Base-by-base conservation (phyloP, 169 alveolate genomes). In the Eimeria necatrix region DNA sequence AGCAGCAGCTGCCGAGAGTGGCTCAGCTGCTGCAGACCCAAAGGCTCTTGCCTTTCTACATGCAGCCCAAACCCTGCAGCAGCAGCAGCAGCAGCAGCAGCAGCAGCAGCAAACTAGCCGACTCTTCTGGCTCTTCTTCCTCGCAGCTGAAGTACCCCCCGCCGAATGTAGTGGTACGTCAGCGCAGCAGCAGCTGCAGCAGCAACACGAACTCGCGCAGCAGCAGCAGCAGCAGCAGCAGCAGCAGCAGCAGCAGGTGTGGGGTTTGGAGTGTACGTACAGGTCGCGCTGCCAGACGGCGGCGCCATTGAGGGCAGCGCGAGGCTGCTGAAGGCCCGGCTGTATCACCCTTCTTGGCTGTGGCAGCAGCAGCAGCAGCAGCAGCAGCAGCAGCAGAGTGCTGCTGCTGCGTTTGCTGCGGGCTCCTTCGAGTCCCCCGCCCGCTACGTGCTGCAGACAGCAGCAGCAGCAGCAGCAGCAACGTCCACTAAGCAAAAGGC, bases 301-400 rank as follows among this genome's bases (percentile, higher is more conserved):
- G 91, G 84, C 71, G 24, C 84, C n/a, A 91, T 91, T 74, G 87
- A 91, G 52, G 95, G 95, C 70, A 84, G 86, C 91, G 59, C 91
- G 46, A 46, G 91, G 48, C 51, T 32, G 51, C 91, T 74, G 81
- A 64, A 53, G 85, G 61, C 88, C 49, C 48, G 48, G 73, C 53
- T 91, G 16, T 91, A 91, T 26, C 95, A 91, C 22, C 95, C 95
- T 9, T 91, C 95, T 8, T 91, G 95, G 95, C 60, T 91, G 70
- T 91, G 95, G 95, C 48, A 24, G 76, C 53, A 48, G 73, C 68
- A 64, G 49, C 52, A n/a, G 74, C 52, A 53, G 56, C 73, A 18
- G 51, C 90, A 59, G 90, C 93, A 32, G 70, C 61, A 18, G 70
- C 71, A 16, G 73, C 74, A 48, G 49, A 78, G 73, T 73, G 94